A percentile compares a stretch with the other conserved stretches of the same genome.
phyloP scores from a whole-genome alignment of 1,284 basidiomycete genomes.

The Trametes versicolor region DNA sequence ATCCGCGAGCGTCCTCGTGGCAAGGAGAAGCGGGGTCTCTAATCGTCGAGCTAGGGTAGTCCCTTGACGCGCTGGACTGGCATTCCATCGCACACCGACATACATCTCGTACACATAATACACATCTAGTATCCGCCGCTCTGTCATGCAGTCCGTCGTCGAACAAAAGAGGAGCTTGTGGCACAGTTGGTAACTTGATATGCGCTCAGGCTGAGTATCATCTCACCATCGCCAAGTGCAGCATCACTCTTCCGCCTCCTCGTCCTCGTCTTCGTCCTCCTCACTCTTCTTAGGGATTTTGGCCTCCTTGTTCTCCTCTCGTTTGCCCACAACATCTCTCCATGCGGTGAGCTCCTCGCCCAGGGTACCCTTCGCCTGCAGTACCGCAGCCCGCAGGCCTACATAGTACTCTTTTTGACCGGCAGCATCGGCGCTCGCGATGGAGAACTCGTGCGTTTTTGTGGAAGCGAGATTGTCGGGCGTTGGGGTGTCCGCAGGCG shows the following conservation, averaged over 20 bases:
- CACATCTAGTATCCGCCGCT: conserved; percentile 29
- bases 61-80: not conserved
- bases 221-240: conserved; percentile 6
- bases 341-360: conserved; percentile 74
- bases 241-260: conserved; percentile 43
- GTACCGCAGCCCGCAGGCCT: conserved; percentile 58
- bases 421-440: conserved; percentile 38
- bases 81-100: conserved; percentile 19
- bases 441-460: conserved; percentile 49
- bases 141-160: not conserved
- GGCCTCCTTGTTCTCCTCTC: conserved; percentile 58
- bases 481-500: conserved; percentile 48
- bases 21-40: conserved; percentile 66
- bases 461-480: conserved; percentile 43
- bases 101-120: conserved; percentile 34
- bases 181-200: not conserved
- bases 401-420: conserved; percentile 59
- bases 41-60: conserved; percentile 23
- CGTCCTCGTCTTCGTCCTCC: conserved; percentile 49
- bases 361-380: conserved; percentile 58
- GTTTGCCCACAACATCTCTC: conserved; percentile 73
- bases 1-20: conserved; percentile 89
- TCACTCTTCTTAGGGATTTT: conserved; percentile 51
- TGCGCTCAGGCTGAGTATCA: not conserved
- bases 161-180: not conserved